Conservation (phyloP, 1,284 basidiomycete species). For the Volvariella surrecta region DNA sequence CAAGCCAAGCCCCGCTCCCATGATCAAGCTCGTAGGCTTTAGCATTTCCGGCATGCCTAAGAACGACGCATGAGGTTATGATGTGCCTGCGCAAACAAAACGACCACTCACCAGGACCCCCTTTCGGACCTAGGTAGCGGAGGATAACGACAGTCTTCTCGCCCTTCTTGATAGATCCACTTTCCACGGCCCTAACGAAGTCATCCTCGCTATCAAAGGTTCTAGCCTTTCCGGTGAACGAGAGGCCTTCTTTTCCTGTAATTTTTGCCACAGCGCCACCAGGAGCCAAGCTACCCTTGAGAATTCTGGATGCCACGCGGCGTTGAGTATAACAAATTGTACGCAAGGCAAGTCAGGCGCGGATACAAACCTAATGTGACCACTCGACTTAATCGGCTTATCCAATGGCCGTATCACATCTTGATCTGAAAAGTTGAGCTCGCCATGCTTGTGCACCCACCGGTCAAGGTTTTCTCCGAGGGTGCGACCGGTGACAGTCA, state of each 20-base stretch:
- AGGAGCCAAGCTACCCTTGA: constrained; percentile 85
- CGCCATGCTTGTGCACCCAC: constrained; percentile 75
- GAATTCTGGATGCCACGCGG: constrained; percentile 38
- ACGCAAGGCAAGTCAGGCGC: neutral
- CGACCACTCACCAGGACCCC: constrained; percentile 65
- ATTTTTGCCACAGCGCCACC: constrained; percentile 93
- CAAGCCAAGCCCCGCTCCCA: constrained; percentile 88
- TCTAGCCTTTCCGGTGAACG: constrained; percentile 78
- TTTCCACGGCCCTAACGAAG: constrained; percentile 76
- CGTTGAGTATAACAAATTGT: neutral
- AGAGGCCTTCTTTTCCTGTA: constrained; percentile 86
- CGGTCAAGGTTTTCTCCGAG: constrained; percentile 84
- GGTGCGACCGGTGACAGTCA: constrained; percentile 85
- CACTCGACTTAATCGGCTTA: constrained; percentile 83
- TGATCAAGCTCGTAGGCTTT: constrained; percentile 83
- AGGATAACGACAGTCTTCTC: constrained; percentile 89
- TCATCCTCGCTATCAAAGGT: constrained; percentile 80
- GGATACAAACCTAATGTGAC: constrained; percentile 68
- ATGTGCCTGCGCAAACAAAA: constrained; percentile 5
- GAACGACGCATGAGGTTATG: constrained; percentile 4
- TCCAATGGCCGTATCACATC: constrained; percentile 80
- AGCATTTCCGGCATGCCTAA: constrained; percentile 93
- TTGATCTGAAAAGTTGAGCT: constrained; percentile 60
- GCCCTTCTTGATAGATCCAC: constrained; percentile 72
- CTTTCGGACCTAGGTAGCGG: constrained; percentile 84